Base-by-base conservation (phyloP, 148 eudicot species). In the Fallopia convolvulus region DNA sequence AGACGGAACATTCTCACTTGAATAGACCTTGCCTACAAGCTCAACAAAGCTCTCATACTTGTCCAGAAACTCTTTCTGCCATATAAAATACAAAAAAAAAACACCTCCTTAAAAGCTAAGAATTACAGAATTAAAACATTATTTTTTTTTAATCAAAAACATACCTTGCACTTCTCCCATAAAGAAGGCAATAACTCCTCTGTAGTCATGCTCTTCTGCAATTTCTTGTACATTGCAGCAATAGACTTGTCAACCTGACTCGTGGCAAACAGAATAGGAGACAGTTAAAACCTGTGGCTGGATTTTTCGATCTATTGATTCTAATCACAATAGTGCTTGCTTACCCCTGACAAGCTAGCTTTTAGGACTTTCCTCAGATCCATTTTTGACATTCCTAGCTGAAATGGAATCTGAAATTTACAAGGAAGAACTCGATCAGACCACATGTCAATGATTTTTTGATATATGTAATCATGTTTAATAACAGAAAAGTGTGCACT, bases 131-230 rank as follows among this genome's bases (percentile, higher is more conserved):
- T 0, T 41, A 17, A 71, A 3, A 7, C 23, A 39, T 10, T 71
- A 18, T 21, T 46, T n/a, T 13, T 30, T 32, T 12, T 63, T 4
- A 15, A 30, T 65, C 23, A 48, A 21, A 6, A 48, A 33, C 77
- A 56, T 82, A 94, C 99, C 97, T 94, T 94, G 96, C 97, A 94
- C 82, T 94, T 94, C 77, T 92, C 99, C 99, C 99, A 94, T 71
- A 94, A 80, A 32, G 97, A 90, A 58, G 97, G 97, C 83, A 94
- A 81, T 75, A 94, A 77, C 83, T 94, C 99, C 82, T 94, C 97
- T 47, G 96, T 85, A 81, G 97, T 88, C 76, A 94, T 82, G 82
- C 86, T 89, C 85, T 94, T 94, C 81, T 92, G 96, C 84, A 94
- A 75, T 78, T 83, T 94, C 79, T 92, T 94, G 80, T 87, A 89